These are phyloP conservation scores for Trypanosoma scelopori DNA, from an alignment of 208 protist species.

Conservation along the genomic window DNA sequence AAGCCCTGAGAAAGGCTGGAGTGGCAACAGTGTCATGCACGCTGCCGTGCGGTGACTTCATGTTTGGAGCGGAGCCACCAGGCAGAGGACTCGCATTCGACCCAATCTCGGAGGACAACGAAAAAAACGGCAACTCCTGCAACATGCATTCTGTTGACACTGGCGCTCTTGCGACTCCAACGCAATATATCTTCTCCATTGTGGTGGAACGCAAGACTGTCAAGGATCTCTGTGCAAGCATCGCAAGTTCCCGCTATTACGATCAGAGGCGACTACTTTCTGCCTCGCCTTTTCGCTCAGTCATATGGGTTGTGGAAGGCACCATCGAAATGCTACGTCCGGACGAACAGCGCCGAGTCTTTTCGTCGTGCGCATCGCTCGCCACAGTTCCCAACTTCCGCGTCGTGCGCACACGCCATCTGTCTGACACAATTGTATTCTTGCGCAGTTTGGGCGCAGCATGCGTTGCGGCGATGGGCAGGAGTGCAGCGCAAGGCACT, in stretches of 20 bases:
- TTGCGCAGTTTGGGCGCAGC: slow-evolving; percentile 6
- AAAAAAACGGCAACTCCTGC: background rate
- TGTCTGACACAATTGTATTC: slow-evolving; percentile 15
- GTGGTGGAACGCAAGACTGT: slow-evolving; percentile 84
- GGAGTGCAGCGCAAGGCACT: background rate
- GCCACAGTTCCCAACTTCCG: slow-evolving; percentile 12
- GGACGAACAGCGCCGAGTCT: slow-evolving; percentile 22
- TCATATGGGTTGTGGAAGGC: slow-evolving; percentile 82
- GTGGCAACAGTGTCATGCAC: slow-evolving; percentile 42
- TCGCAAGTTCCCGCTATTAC: slow-evolving; percentile 58
- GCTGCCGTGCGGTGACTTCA: slow-evolving; percentile 74
- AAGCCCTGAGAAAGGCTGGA: slow-evolving; percentile 34
- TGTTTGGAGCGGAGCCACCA: slow-evolving; percentile 33
- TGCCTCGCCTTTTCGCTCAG: slow-evolving; percentile 41
- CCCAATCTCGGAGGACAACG: background rate
- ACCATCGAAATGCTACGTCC: slow-evolving; percentile 13
- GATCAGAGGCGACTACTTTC: slow-evolving; percentile 72
- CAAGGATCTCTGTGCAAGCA: slow-evolving; percentile 67
- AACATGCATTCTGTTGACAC: background rate
- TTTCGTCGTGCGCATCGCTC: slow-evolving; percentile 23
- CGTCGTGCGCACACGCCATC: slow-evolving; percentile 21
- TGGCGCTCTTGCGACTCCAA: background rate
- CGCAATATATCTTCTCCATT: slow-evolving; percentile 41
- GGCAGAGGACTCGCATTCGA: background rate
- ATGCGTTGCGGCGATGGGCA: background rate